A percentile compares a stretch with the other conserved stretches of the same genome.
Conservation (phyloP, 331 rosid species). For the Malus hybrid region DNA sequence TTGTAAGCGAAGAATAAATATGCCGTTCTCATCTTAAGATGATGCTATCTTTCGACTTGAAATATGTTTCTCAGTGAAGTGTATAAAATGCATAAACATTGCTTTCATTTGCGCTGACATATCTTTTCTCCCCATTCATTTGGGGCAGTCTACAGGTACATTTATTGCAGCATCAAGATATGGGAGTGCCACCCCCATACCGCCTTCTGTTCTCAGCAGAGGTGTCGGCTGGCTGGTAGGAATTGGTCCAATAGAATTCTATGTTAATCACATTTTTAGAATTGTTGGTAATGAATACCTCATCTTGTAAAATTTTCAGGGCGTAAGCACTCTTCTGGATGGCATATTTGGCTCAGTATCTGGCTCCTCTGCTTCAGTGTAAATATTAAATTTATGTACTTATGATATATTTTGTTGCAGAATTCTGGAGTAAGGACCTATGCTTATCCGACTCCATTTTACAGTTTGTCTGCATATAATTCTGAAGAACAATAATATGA, state of each 20-base stretch:
- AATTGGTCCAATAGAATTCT: slow-evolving; percentile 1
- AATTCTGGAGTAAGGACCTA: not conserved
- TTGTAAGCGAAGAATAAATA: not conserved
- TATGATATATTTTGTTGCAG: not conserved
- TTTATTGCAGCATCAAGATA: slow-evolving; percentile 80
- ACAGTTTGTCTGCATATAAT: not conserved
- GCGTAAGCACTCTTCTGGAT: slow-evolving; percentile 62
- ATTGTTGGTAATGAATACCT: not conserved
- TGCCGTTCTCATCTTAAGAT: not conserved
- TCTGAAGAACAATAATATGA: not conserved
- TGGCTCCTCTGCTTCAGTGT: slow-evolving; percentile 91
- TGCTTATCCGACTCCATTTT: not conserved
- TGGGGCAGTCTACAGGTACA: slow-evolving; percentile 76
- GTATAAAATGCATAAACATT: not conserved
- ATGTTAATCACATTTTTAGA: not conserved
- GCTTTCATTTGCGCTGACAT: slow-evolving; percentile 11
- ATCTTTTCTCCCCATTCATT: slow-evolving; percentile 5
- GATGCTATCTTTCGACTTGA: not conserved
- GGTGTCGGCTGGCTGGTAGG: slow-evolving; percentile 93
- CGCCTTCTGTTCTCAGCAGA: slow-evolving; percentile 76
- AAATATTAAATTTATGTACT: slow-evolving; percentile 13
- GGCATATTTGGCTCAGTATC: slow-evolving; percentile 67
- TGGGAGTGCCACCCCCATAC: slow-evolving; percentile 77
- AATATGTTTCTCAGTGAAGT: not conserved
- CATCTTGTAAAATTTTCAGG: slow-evolving; percentile 42